phyloP scores from a whole-genome alignment of 2,329 filamentous ascomycete species.

The Pleomassaria siparia region DNA sequence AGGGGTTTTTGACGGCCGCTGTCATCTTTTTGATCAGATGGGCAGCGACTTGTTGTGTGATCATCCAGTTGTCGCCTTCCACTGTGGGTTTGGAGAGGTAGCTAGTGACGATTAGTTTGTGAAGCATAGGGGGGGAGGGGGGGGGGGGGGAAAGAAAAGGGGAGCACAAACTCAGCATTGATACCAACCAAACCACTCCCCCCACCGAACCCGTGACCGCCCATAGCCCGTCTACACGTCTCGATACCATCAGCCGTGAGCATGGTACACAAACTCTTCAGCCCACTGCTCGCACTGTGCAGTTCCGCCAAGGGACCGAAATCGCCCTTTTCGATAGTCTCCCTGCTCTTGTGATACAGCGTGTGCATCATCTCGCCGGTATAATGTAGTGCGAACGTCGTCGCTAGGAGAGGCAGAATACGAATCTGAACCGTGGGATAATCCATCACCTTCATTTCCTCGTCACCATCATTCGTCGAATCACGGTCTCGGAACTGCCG shows the following conservation, averaged over 20 bases:
- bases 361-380: constrained; percentile 53
- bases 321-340: constrained; percentile 53
- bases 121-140: neutral
- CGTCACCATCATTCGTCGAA: constrained; percentile 37
- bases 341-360: constrained; percentile 50
- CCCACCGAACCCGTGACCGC: constrained; percentile 57
- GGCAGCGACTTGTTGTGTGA: constrained; percentile 55
- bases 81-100: constrained; percentile 58
- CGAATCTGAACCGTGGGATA: constrained; percentile 59
- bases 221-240: constrained; percentile 55
- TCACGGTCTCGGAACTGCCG: constrained; percentile 56
- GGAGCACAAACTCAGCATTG: constrained; percentile 44
- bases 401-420: constrained; percentile 56
- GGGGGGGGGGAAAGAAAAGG: neutral
- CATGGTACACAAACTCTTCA: constrained; percentile 57
- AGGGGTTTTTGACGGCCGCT: constrained; percentile 40
- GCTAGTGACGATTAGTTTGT: constrained; percentile 5
- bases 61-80: constrained; percentile 61
- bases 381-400: constrained; percentile 54
- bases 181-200: constrained; percentile 55
- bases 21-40: constrained; percentile 57
- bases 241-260: constrained; percentile 58
- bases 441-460: constrained; percentile 51
- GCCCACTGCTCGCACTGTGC: constrained; percentile 56
- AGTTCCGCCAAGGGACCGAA: constrained; percentile 53